phyloP scores from a whole-genome alignment of 805 yeast genomes.

The Pichia kluyveri region DNA sequence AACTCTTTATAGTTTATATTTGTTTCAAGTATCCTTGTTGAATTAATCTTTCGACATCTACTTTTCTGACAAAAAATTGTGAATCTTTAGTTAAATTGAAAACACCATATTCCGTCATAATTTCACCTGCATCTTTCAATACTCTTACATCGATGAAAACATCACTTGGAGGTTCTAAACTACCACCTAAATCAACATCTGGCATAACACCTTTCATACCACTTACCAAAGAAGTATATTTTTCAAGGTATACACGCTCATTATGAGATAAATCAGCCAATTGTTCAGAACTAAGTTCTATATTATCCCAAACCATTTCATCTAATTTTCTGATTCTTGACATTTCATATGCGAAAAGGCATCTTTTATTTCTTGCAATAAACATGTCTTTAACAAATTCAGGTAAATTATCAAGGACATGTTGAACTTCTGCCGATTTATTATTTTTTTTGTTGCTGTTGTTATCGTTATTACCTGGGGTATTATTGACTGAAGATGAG shows the following conservation, averaged over 20 bases:
- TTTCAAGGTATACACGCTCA: conserved; percentile 71
- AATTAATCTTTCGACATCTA: conserved; percentile 87
- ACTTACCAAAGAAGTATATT: conserved; percentile 61
- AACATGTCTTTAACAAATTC: conserved; percentile 63
- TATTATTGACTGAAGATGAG: conserved; percentile 4
- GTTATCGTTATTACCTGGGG: background rate
- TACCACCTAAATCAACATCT: conserved; percentile 81
- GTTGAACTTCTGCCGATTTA: conserved; percentile 17
- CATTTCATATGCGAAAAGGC: conserved; percentile 75
- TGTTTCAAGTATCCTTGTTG: conserved; percentile 91
- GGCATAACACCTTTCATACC: conserved; percentile 72
- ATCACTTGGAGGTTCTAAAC: conserved; percentile 84
- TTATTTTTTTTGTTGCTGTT: background rate
- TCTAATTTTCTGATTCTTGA: conserved; percentile 61
- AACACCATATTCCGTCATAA: conserved; percentile 87
- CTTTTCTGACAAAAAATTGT: conserved; percentile 87
- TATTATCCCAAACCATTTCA: conserved; percentile 62
- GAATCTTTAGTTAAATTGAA: conserved; percentile 88
- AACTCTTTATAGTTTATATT: conserved; percentile 7
- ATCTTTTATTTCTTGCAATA: conserved; percentile 83
- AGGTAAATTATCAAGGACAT: conserved; percentile 43
- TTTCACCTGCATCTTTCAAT: conserved; percentile 89
- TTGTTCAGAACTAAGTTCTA: conserved; percentile 34
- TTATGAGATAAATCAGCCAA: conserved; percentile 55
- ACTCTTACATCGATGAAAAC: conserved; percentile 93